phyloP scores from a whole-genome alignment of 1,284 basidiomycete species.

The Fomes fomentarius region DNA sequence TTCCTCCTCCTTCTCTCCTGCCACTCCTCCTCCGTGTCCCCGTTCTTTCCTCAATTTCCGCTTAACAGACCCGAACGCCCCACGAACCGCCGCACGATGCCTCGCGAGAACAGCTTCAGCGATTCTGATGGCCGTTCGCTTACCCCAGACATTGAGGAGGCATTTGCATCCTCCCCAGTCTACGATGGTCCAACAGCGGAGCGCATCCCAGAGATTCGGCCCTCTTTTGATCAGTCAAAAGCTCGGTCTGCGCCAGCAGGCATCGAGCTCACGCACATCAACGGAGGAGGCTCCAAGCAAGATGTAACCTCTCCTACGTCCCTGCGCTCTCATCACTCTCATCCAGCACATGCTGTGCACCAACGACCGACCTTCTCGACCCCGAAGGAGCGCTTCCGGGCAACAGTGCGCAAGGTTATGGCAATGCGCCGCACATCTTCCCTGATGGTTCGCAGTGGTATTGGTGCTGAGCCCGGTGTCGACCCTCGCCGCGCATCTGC shows the following conservation, averaged over 20 bases:
- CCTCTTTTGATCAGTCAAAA: background rate
- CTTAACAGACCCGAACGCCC: background rate
- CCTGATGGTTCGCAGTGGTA: slow-evolving; percentile 36
- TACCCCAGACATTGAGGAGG: slow-evolving; percentile 51
- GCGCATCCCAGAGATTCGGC: slow-evolving; percentile 1
- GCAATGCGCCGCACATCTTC: slow-evolving; percentile 55
- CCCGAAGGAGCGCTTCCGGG: slow-evolving; percentile 52
- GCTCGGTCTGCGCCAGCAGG: slow-evolving; percentile 7
- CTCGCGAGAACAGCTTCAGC: slow-evolving; percentile 61
- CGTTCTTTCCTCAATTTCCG: background rate
- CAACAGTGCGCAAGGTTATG: slow-evolving; percentile 57
- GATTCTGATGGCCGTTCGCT: slow-evolving; percentile 62
- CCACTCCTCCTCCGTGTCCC: background rate
- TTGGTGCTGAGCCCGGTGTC: slow-evolving; percentile 67
- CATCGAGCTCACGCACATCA: background rate
- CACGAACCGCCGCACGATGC: slow-evolving; percentile 35
- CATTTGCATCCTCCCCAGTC: slow-evolving; percentile 22
- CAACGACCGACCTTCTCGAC: slow-evolving; percentile 24
- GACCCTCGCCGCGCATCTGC: slow-evolving; percentile 58
- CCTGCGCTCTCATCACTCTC: background rate
- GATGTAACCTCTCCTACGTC: background rate
- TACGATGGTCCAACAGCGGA: slow-evolving; percentile 15
- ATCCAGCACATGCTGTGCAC: background rate
- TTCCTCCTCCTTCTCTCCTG: background rate
- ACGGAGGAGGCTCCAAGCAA: background rate